These are phyloP conservation scores for Lasiodiplodia citricola DNA, from an alignment of 2,329 filamentous ascomycete species.

Conservation along the genomic window DNA sequence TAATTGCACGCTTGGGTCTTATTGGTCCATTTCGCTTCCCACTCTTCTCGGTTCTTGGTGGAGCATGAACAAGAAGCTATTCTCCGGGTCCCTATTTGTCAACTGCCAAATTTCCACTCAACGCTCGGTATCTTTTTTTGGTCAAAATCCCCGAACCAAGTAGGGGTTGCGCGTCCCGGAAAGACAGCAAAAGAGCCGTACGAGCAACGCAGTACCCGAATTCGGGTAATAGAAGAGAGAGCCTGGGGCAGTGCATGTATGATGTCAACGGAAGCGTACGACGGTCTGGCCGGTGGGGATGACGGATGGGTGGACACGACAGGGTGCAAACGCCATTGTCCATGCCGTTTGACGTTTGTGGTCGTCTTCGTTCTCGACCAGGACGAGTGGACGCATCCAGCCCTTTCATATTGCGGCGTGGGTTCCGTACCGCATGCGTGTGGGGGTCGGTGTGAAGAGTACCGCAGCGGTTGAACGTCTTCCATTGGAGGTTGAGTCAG, in stretches of 20 bases:
- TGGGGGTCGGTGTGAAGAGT: background rate
- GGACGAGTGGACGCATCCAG: background rate
- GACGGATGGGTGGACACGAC: background rate
- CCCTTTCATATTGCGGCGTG: background rate
- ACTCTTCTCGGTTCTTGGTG: conserved; percentile 13
- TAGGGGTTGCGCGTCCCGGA: background rate
- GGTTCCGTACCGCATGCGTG: background rate
- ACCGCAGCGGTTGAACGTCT: background rate
- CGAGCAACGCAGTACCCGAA: conserved; percentile 5
- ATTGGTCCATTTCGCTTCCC: conserved; percentile 24
- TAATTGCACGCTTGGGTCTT: conserved; percentile 12
- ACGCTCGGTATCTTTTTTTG: background rate
- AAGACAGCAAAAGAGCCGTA: background rate
- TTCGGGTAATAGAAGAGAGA: background rate
- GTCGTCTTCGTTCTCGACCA: background rate
- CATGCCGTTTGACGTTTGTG: background rate
- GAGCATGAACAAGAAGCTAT: background rate
- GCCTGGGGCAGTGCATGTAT: background rate
- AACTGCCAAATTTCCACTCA: conserved; percentile 13
- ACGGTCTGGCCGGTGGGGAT: background rate
- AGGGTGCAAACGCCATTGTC: conserved; percentile 1
- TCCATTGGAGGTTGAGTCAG: background rate
- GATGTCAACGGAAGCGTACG: background rate
- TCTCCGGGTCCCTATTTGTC: background rate
- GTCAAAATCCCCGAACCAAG: background rate